These are phyloP conservation scores for Claviceps sp. DNA, from an alignment of 2,329 filamentous ascomycete genomes.

Conservation along the genomic window DNA sequence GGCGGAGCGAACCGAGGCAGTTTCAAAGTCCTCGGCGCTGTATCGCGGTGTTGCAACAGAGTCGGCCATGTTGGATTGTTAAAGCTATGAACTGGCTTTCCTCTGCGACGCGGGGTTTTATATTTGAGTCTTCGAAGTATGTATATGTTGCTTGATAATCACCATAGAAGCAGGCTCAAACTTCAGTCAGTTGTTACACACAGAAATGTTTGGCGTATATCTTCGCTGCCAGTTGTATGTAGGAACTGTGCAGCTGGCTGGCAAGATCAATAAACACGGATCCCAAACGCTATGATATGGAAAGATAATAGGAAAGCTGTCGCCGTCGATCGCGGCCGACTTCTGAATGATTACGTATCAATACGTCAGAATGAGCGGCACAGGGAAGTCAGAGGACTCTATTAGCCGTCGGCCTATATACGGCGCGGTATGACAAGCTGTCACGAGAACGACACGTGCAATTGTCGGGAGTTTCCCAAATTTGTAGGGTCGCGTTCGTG, in stretches of 20 bases:
- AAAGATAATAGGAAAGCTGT: neutral
- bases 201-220: too few species aligned
- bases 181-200: too few species aligned
- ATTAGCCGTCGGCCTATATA: neutral
- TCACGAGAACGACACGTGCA: slow-evolving; percentile 1
- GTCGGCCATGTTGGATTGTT: slow-evolving; percentile 17
- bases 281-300: neutral
- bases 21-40: slow-evolving; percentile 47
- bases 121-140: too few species aligned
- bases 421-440: neutral
- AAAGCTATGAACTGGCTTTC: too few species aligned
- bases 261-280: neutral
- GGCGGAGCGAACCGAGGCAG: slow-evolving; percentile 50
- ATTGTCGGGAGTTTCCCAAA: neutral
- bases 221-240: too few species aligned
- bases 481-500: neutral
- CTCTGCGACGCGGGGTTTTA: too few species aligned
- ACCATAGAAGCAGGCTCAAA: too few species aligned
- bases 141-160: too few species aligned
- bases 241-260: neutral
- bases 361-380: neutral
- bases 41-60: slow-evolving; percentile 20
- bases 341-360: neutral
- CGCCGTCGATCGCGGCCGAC: neutral
- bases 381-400: neutral